Evolutionary conservation across 306 rosid genomes (phyloP).

Genomic region (Vigna radiata): DNA sequence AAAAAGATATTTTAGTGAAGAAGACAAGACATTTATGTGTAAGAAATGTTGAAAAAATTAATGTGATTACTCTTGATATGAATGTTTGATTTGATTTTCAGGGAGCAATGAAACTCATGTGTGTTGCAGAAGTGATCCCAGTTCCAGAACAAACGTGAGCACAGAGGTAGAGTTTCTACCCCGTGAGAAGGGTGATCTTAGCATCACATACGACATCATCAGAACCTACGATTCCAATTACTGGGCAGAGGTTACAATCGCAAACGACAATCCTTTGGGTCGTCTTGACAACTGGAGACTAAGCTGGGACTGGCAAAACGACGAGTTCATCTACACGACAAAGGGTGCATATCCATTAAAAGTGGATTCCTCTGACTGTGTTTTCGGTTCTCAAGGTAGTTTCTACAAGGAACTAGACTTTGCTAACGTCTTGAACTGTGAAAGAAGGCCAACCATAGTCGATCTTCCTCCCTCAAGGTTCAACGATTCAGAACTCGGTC

Average conservation of each 20-base stretch:
- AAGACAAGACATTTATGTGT: too few species aligned
- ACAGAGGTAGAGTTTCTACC: slow-evolving; percentile 59
- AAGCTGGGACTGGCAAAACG: slow-evolving; percentile 79
- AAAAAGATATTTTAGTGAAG: too few species aligned
- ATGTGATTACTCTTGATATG: too few species aligned
- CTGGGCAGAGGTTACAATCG: slow-evolving; percentile 74
- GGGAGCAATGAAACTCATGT: slow-evolving; percentile 69
- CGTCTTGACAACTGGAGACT: slow-evolving; percentile 91
- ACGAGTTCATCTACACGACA: slow-evolving; percentile 74
- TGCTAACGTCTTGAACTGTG: slow-evolving; percentile 71
- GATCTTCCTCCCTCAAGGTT: slow-evolving; percentile 81
- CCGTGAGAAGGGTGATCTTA: slow-evolving; percentile 78
- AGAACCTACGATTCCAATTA: slow-evolving; percentile 69
- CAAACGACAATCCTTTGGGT: slow-evolving; percentile 80
- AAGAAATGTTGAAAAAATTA: too few species aligned
- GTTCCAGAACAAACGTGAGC: slow-evolving; percentile 59
- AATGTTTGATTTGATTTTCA: slow-evolving; percentile 34
- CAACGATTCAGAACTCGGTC: slow-evolving; percentile 73
- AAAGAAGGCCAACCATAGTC: slow-evolving; percentile 71
- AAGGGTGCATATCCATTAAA: slow-evolving; percentile 83
- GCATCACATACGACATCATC: slow-evolving; percentile 79
- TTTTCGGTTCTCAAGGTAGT: slow-evolving; percentile 70
- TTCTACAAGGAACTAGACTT: slow-evolving; percentile 67
- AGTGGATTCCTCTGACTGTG: slow-evolving; percentile 75
- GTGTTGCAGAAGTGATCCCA: slow-evolving; percentile 70